Conservation (phyloP, 768 basidiomycete species). For the Lyophyllum decastes region DNA sequence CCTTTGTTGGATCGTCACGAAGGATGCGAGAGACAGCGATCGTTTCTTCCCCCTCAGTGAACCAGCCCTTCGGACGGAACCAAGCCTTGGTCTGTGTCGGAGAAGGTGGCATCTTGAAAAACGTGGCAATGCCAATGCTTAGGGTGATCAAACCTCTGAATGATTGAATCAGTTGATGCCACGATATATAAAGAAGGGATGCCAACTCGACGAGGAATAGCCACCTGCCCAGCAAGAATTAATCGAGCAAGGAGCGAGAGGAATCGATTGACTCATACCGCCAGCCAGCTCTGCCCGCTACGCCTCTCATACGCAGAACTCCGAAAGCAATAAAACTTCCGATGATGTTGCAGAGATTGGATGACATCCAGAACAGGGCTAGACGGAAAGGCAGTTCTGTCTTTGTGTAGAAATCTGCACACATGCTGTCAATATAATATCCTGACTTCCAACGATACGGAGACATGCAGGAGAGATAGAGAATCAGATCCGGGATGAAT, state of each 20-base stretch:
- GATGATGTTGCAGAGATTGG: slow-evolving; percentile 45
- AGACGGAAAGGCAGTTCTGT: slow-evolving; percentile 57
- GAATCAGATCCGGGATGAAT: slow-evolving; percentile 59
- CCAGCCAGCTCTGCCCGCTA: slow-evolving; percentile 55
- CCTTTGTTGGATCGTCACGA: slow-evolving; percentile 65
- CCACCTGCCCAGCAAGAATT: slow-evolving; percentile 31
- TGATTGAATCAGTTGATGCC: not conserved
- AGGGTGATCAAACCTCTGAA: slow-evolving; percentile 49
- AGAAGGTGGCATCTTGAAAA: slow-evolving; percentile 61
- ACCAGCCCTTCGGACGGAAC: slow-evolving; percentile 66
- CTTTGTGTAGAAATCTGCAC: slow-evolving; percentile 59
- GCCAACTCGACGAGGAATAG: slow-evolving; percentile 56
- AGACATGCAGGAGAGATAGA: slow-evolving; percentile 59
- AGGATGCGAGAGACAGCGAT: slow-evolving; percentile 64
- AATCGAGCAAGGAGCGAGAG: not conserved
- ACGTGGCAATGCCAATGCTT: slow-evolving; percentile 51
- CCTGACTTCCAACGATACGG: not conserved
- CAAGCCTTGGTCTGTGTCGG: slow-evolving; percentile 60
- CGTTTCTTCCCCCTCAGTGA: slow-evolving; percentile 58
- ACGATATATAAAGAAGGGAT: not conserved
- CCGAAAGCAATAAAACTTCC: slow-evolving; percentile 62
- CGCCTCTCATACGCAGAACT: slow-evolving; percentile 59
- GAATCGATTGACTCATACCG: slow-evolving; percentile 15
- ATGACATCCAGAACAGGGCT: slow-evolving; percentile 56
- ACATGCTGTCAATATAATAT: not conserved